phyloP scores from a whole-genome alignment of 805 yeast species.

The Starmerella vitae region DNA sequence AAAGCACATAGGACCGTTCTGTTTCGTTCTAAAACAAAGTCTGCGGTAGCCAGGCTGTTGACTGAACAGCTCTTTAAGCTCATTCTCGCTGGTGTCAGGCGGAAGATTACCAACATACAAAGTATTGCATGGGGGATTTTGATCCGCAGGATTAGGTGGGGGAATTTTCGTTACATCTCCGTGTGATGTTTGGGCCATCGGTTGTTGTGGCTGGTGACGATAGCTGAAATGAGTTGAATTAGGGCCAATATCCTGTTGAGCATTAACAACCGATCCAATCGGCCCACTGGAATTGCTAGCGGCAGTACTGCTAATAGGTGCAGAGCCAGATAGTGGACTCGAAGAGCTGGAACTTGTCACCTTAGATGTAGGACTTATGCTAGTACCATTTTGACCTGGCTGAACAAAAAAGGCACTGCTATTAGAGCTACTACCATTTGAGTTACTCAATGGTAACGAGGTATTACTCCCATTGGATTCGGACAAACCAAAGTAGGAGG shows the following conservation, averaged over 20 bases:
- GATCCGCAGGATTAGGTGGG: conserved; percentile 92
- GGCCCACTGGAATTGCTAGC: not conserved
- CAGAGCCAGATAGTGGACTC: conserved; percentile 1
- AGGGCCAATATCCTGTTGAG: not conserved
- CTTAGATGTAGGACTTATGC: not conserved
- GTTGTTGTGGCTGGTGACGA: conserved; percentile 1
- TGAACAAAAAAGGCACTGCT: not conserved
- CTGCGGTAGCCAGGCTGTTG: conserved; percentile 88
- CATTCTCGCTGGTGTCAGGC: conserved; percentile 91
- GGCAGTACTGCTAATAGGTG: conserved; percentile 2
- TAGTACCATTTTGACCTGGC: not conserved
- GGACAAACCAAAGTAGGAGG: not conserved
- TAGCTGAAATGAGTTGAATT: not conserved
- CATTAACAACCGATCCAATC: not conserved
- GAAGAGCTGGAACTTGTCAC: conserved; percentile 1
- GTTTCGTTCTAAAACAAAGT: conserved; percentile 77
- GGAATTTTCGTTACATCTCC: conserved; percentile 23
- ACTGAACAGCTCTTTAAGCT: conserved; percentile 71
- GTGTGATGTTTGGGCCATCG: not conserved
- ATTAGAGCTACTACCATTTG: not conserved
- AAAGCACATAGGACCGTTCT: conserved; percentile 94
- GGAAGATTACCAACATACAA: conserved; percentile 94
- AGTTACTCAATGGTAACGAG: not conserved
- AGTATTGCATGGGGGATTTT: conserved; percentile 97
- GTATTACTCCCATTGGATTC: not conserved